These are phyloP conservation scores for Pseudogymnoascus sp. DNA, from an alignment of 2,329 filamentous ascomycete species.

Conservation along the genomic window DNA sequence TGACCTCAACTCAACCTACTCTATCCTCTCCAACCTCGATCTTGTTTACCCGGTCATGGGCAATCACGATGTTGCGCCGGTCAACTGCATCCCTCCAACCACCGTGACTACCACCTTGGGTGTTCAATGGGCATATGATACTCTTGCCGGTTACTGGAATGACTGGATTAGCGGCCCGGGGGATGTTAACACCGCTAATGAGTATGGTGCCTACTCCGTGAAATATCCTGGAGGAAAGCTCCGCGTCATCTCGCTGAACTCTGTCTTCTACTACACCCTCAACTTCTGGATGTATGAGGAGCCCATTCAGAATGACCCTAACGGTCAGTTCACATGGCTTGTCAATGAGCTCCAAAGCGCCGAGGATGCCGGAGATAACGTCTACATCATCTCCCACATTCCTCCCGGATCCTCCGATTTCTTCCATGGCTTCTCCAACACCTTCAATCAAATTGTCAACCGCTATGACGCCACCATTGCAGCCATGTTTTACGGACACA, in stretches of 20 bases:
- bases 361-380: constrained; percentile 31
- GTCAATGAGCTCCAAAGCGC: constrained; percentile 32
- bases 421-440: constrained; percentile 32
- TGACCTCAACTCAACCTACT: constrained; percentile 33
- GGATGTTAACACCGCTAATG: constrained; percentile 22
- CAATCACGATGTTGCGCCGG: constrained; percentile 34
- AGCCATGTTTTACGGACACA: constrained; percentile 31
- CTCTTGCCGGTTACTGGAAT: constrained; percentile 30
- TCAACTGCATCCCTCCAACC: constrained; percentile 31
- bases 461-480: constrained; percentile 27
- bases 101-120: constrained; percentile 24
- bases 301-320: constrained; percentile 33
- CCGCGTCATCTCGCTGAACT: constrained; percentile 37
- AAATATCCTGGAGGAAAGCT: constrained; percentile 28
- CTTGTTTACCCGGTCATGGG: constrained; percentile 32
- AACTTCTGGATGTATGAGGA: constrained; percentile 35
- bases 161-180: constrained; percentile 28
- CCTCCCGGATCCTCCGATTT: constrained; percentile 32
- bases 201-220: constrained; percentile 33
- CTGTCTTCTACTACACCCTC: constrained; percentile 35
- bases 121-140: constrained; percentile 35
- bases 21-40: constrained; percentile 27
- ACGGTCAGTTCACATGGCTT: constrained; percentile 32
- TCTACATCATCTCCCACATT: constrained; percentile 32
- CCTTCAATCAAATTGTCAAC: constrained; percentile 29